Conservation (phyloP, 495 filamentous ascomycete species). For the Penicillium goetzii region DNA sequence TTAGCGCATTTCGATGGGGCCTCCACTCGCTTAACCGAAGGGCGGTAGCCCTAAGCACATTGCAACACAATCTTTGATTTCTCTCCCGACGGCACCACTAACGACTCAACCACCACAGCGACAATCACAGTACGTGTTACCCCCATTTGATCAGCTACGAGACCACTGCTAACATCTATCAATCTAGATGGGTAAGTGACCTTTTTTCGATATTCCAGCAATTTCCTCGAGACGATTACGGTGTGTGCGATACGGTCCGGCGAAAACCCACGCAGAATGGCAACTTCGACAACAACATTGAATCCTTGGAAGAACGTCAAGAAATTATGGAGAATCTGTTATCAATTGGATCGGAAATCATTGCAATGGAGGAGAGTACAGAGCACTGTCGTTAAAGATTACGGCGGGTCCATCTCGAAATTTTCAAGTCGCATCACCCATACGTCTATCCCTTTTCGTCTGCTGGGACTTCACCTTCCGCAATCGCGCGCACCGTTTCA, state of each 20-base stretch:
- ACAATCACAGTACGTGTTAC: slow-evolving; percentile 57
- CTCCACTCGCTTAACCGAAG: slow-evolving; percentile 53
- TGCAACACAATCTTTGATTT: slow-evolving; percentile 54
- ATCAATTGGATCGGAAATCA: not conserved
- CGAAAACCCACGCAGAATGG: slow-evolving; percentile 24
- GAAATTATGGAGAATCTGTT: slow-evolving; percentile 3
- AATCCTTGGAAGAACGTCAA: not conserved
- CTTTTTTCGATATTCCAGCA: slow-evolving; percentile 32
- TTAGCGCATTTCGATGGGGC: slow-evolving; percentile 5
- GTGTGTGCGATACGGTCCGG: slow-evolving; percentile 34
- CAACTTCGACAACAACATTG: slow-evolving; percentile 17
- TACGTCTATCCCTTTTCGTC: slow-evolving; percentile 11
- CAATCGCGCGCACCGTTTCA: slow-evolving; percentile 30
- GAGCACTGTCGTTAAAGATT: slow-evolving; percentile 12
- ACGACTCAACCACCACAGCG: slow-evolving; percentile 57
- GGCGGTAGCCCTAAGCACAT: slow-evolving; percentile 53
- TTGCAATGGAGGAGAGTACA: slow-evolving; percentile 9
- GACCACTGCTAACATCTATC: slow-evolving; percentile 39
- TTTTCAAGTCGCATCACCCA: slow-evolving; percentile 20
- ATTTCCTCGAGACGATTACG: slow-evolving; percentile 38
- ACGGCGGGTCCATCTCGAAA: slow-evolving; percentile 26
- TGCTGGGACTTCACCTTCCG: slow-evolving; percentile 12
- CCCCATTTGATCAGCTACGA: slow-evolving; percentile 15
- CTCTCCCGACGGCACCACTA: slow-evolving; percentile 43
- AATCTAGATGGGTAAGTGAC: slow-evolving; percentile 60